Evolutionary conservation across 1,284 basidiomycete genomes (phyloP).

Genomic region (Inonotus obliquus): DNA sequence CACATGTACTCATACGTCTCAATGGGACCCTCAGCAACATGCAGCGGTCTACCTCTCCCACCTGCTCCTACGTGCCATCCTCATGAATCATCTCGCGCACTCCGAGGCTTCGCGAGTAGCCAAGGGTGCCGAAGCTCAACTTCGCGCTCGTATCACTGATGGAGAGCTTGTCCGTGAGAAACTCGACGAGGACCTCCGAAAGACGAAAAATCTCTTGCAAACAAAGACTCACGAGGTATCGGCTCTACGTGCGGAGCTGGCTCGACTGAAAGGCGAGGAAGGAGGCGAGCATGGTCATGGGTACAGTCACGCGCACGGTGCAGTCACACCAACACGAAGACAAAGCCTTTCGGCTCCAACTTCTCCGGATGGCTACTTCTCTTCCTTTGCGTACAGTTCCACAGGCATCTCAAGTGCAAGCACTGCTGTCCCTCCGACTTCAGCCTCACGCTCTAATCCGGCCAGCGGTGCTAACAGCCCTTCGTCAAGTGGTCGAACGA

Average conservation of each 20-base stretch:
- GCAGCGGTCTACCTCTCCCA: constrained; percentile 21
- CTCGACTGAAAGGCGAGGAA: constrained; percentile 32
- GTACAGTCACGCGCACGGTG: constrained; percentile 5
- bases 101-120: constrained; percentile 64
- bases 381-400: neutral
- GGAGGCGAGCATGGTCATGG: neutral
- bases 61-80: constrained; percentile 70
- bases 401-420: constrained; percentile 4
- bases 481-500: constrained; percentile 14
- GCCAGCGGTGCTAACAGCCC: constrained; percentile 5
- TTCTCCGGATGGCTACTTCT: constrained; percentile 14
- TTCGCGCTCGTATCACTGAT: constrained; percentile 61
- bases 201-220: constrained; percentile 52
- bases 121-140: constrained; percentile 51
- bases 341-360: constrained; percentile 17
- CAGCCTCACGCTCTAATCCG: neutral
- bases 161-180: constrained; percentile 51
- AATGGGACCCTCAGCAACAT: constrained; percentile 2
- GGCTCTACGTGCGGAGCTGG: constrained; percentile 58
- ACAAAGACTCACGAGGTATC: constrained; percentile 69
- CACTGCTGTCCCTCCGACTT: constrained; percentile 2
- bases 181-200: constrained; percentile 51
- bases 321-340: constrained; percentile 12
- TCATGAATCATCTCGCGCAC: constrained; percentile 74
- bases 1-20: constrained; percentile 19